phyloP scores from a whole-genome alignment of 148 eudicot genomes.

The Amaranthus hypochondriacus region DNA sequence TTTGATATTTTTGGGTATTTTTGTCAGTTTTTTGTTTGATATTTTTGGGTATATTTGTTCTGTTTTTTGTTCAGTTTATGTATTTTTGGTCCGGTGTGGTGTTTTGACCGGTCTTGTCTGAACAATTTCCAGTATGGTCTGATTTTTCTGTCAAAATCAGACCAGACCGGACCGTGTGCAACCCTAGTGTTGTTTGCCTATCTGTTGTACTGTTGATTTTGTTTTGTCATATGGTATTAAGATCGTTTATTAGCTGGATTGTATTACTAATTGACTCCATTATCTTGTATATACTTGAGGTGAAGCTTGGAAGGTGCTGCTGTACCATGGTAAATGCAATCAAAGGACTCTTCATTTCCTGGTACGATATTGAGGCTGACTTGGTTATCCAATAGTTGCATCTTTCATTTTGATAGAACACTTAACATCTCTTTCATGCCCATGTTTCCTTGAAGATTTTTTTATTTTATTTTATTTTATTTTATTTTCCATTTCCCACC shows the following conservation, averaged over 20 bases:
- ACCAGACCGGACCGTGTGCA: too few relatives aligned
- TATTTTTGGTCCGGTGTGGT: too few relatives aligned
- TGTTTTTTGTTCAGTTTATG: too few relatives aligned
- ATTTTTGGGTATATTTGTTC: too few relatives aligned
- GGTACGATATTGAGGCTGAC: constrained; percentile 29
- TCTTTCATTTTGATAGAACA: background rate
- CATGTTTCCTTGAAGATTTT: too few relatives aligned
- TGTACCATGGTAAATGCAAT: constrained; percentile 52
- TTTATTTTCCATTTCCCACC: background rate
- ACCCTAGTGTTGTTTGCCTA: background rate
- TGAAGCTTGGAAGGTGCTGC: constrained; percentile 1
- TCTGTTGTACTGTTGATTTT: background rate
- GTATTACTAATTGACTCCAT: background rate
- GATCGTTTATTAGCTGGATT: background rate
- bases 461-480: background rate
- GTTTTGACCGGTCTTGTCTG: too few relatives aligned
- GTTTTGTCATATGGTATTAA: background rate
- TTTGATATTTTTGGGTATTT: too few relatives aligned
- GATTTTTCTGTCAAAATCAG: too few relatives aligned
- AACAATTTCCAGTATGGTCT: too few relatives aligned
- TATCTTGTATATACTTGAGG: constrained; percentile 10
- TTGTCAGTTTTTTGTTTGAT: too few relatives aligned
- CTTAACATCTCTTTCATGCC: background rate
- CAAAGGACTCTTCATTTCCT: constrained; percentile 58
- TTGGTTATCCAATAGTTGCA: background rate